phyloP scores from a whole-genome alignment of 495 filamentous ascomycete species.

The Xylaria longipes region DNA sequence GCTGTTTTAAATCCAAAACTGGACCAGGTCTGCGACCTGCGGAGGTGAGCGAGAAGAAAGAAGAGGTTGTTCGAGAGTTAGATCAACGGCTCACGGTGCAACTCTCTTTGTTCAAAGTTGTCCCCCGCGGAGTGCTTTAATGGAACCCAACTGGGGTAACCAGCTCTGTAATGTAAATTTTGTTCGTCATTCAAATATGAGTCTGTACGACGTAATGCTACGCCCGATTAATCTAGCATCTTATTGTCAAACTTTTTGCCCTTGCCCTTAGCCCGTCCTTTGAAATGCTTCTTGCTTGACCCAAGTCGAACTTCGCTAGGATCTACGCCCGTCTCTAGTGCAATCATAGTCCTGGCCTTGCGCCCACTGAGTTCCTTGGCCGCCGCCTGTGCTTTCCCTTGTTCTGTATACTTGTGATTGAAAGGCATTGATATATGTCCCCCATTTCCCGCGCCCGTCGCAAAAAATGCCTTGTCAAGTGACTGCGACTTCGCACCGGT shows the following conservation, averaged over 20 bases:
- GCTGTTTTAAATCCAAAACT: neutral
- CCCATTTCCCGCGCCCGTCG: constrained; percentile 61
- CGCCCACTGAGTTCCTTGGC: constrained; percentile 78
- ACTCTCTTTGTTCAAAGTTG: neutral
- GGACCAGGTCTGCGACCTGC: neutral
- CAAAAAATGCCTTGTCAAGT: constrained; percentile 90
- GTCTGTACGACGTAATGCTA: neutral
- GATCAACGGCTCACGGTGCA: neutral
- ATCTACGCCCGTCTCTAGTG: constrained; percentile 83
- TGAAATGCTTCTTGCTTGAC: constrained; percentile 94
- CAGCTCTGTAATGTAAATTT: neutral
- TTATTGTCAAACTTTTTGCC: constrained; percentile 52
- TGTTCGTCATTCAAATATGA: neutral
- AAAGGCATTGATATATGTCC: constrained; percentile 83
- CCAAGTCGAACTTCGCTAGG: constrained; percentile 75
- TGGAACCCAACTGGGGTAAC: neutral
- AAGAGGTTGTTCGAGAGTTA: neutral
- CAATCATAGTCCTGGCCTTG: constrained; percentile 84
- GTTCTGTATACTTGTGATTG: constrained; percentile 83
- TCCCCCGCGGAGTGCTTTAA: neutral
- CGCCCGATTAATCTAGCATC: constrained; percentile 30
- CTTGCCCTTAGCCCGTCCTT: constrained; percentile 71
- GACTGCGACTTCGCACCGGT: constrained; percentile 72
- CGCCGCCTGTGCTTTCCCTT: constrained; percentile 59
- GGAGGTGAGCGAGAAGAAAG: neutral